Percentiles rank a stretch among this genome's conserved stretches.
phyloP scores from a whole-genome alignment of 148 eudicot genomes.

The Talinum fruticosum region DNA sequence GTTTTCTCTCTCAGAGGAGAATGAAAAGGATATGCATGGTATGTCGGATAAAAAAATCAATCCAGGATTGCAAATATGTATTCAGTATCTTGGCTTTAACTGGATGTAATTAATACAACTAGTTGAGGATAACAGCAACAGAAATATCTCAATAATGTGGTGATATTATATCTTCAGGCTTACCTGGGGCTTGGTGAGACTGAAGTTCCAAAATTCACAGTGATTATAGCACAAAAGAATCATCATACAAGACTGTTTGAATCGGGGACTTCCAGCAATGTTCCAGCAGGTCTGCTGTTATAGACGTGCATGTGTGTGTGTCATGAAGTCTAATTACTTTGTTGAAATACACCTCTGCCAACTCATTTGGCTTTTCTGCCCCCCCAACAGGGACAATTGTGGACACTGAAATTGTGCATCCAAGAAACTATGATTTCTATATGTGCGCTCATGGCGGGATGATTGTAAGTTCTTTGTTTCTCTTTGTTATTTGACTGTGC shows the following conservation, averaged over 20 bases:
- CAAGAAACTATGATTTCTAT: conserved; percentile 84
- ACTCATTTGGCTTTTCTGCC: neutral
- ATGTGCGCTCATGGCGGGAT: conserved; percentile 89
- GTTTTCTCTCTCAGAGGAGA: neutral
- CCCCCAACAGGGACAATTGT: conserved; percentile 73
- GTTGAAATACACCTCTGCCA: neutral
- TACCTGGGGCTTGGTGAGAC: conserved; percentile 62
- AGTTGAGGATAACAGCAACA: neutral
- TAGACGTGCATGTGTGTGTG: neutral
- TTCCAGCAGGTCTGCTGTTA: conserved; percentile 66
- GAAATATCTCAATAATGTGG: neutral
- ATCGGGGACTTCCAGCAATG: conserved; percentile 60
- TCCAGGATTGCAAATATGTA: neutral
- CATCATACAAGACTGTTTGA: conserved; percentile 81
- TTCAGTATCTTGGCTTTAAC: no score
- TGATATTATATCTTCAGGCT: conserved; percentile 49
- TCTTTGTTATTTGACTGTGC: neutral
- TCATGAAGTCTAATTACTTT: conserved; percentile 4
- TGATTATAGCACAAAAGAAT: conserved; percentile 90
- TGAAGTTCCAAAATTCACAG: conserved; percentile 76
- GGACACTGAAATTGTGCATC: conserved; percentile 86
- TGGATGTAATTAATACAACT: no score
- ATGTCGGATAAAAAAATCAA: neutral
- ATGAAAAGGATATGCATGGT: neutral
- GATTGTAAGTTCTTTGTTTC: conserved; percentile 50